Base-by-base conservation (phyloP, 192 early-diverging fungal species). In the Phlyctochytrium arcticum region DNA sequence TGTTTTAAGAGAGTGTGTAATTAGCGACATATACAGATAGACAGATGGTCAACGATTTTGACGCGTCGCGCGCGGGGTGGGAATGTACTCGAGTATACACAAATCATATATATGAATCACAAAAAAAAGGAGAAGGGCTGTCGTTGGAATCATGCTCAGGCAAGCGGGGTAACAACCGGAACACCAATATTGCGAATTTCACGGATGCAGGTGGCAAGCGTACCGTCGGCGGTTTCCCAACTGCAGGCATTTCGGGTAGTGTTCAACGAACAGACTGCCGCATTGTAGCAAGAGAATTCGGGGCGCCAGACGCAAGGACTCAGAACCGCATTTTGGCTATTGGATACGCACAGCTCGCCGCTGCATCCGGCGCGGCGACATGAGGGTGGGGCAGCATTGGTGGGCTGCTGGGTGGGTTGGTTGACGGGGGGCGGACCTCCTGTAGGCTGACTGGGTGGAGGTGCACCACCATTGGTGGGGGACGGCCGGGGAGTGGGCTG, bases 271-370 rank as follows among this genome's bases (percentile, higher is more conserved):
- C 57, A 59, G 9, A 23, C 23, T 8, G 35, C 57, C 7, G 34
- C 21, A 12, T 39, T 23, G 37, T 59, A 59, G 57, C 57, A 59
- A 39, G 57, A 33, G 23, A 42, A 59, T 23, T 44, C 36, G 34
- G 57, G 57, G 7, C 24, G 19, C 36, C 36, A 59, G n/a, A 59
- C 23, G 57, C 57, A 59, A 12, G 57, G 39, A 30, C 57, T 59
- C 15, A 59, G 57, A 10, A 59, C 57, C 23, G 57, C 24, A 33
- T 59, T 37, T 10, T 21, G 19, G 23, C 23, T 26, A 30, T 35
- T 39, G 37, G 39, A 24, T 12, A 59, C 57, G 36, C 57, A 59
- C 6, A 59, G 57, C 39, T 59, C 57, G 3, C 35, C 33, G 39
- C 42, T 59, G 23, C 57, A 59, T 10, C 57, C 57, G 2, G 57